These are phyloP conservation scores for Candida incommunis DNA, from an alignment of 805 yeast species.

Conservation along the genomic window DNA sequence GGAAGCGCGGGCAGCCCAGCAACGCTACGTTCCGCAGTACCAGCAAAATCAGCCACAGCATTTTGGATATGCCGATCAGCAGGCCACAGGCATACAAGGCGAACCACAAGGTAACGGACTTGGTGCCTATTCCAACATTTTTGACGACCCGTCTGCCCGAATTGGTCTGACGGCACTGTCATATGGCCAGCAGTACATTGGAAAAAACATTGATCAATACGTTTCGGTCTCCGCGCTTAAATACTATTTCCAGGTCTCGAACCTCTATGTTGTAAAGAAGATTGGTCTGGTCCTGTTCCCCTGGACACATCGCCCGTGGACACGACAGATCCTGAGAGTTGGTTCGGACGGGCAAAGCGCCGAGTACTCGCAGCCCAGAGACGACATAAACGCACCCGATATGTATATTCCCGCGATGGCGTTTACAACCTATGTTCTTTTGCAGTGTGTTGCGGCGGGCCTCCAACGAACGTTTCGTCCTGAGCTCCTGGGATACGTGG, in stretches of 20 bases:
- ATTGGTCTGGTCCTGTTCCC: slow-evolving; percentile 69
- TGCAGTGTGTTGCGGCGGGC: slow-evolving; percentile 78
- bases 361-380: slow-evolving; percentile 58
- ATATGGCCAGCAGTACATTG: slow-evolving; percentile 67
- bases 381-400: slow-evolving; percentile 91
- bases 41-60: slow-evolving; percentile 2
- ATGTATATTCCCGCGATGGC: slow-evolving; percentile 94
- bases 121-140: slow-evolving; percentile 22
- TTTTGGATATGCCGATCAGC: slow-evolving; percentile 1
- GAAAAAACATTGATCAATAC: slow-evolving; percentile 46
- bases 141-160: slow-evolving; percentile 67
- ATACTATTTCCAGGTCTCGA: slow-evolving; percentile 85
- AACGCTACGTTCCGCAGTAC: slow-evolving; percentile 8
- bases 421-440: slow-evolving; percentile 67
- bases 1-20: slow-evolving; percentile 12
- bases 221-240: slow-evolving; percentile 45
- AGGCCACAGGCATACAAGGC: slow-evolving; percentile 13
- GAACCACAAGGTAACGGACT: slow-evolving; percentile 15
- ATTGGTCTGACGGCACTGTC: slow-evolving; percentile 75
- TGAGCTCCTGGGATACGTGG: slow-evolving; percentile 72
- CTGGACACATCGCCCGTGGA: slow-evolving; percentile 74
- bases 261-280: slow-evolving; percentile 68
- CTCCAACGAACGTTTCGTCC: slow-evolving; percentile 86
- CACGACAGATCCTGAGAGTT: slow-evolving; percentile 30
- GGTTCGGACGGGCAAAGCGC: slow-evolving; percentile 23